phyloP scores from a whole-genome alignment of 2,329 filamentous ascomycete species.

The Venturia nashicola region DNA sequence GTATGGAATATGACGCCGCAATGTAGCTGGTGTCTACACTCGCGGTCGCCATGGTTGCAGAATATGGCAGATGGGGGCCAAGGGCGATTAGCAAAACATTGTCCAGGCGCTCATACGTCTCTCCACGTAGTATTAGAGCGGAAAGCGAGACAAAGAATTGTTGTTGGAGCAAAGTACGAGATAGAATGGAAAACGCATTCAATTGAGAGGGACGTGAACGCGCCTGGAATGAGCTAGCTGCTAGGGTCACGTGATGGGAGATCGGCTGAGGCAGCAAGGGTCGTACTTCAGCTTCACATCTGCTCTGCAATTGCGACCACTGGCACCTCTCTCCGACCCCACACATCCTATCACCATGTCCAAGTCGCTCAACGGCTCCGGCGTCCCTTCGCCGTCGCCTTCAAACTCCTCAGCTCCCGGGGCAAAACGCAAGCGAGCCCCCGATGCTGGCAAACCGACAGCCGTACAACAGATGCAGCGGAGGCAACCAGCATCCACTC shows the following conservation, averaged over 20 bases:
- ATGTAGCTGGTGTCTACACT: slow-evolving; percentile 58
- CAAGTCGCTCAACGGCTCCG: not conserved
- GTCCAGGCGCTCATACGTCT: not conserved
- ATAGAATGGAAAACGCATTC: not conserved
- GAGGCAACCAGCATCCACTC: not conserved
- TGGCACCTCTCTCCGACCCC: not conserved
- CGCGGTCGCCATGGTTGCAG: not conserved
- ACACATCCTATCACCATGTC: not conserved
- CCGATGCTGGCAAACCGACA: not conserved
- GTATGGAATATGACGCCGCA: slow-evolving; percentile 57
- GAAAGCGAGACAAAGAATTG: not conserved
- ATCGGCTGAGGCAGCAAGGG: not conserved
- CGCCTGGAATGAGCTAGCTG: not conserved
- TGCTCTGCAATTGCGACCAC: not conserved
- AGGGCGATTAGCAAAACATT: not conserved
- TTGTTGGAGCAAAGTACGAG: not conserved
- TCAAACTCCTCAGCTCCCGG: slow-evolving; percentile 17
- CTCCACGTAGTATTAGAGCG: not conserved
- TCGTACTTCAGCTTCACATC: not conserved
- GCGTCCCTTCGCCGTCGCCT: slow-evolving; percentile 18
- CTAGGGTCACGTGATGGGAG: not conserved
- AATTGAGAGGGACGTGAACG: not conserved
- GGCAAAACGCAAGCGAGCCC: slow-evolving; percentile 10
- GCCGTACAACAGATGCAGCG: not conserved
- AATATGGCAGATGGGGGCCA: not conserved